Evolutionary conservation across 129 eudicot genomes (phyloP), one percentile per base, ranked within the genome.

Genomic region (Flaveria ramosissima): DNA sequence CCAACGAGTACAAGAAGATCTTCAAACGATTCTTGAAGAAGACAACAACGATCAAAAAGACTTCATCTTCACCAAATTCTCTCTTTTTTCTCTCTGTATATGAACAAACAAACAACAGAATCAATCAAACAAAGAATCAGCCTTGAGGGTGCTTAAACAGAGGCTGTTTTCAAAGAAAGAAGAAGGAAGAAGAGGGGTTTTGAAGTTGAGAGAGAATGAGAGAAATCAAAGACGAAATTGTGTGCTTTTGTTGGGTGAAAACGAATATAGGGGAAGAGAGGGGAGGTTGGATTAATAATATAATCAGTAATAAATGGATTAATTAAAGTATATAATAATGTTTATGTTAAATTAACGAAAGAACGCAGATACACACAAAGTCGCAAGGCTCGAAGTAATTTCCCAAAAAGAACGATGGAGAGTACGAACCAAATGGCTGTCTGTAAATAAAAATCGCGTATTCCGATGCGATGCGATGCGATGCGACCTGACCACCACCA

Each of bases 201-300:
- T 79, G 41, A 60, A 60, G 64, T 20, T 20, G 70, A 39, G 15
- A 41, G 51, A 57, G 53, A 76, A 76, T 27, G 71, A 20, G 77
- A 71, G 82, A 71, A 71, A 71, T 78, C 19, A 47, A 71, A 78
- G 72, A 78, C 64, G 65, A 78, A 78, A 78, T 60, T 78, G 77
- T 78, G 77, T 69, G 69, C 8, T 78, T 78, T 45, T 78, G 82
- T 69, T 71, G 70, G 82, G 82, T 57, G 77, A 71, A 76, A 52
- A 11, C 12, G 51, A 45, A 61, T 41, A 16, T 17, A 50, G 52
- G 17, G 73, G 52, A n/a, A n/a, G 24, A 26, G 23, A 46, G 61
- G 17, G 19, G 73, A 47, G 65, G 70, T 64, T 74, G 72, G 45
- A 50, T 75, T 59, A 69, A 53, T 39, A 15, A 30, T 64, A n/a